Evolutionary conservation across 2,329 filamentous ascomycete genomes (phyloP).

Genomic region (Nannizzia gypsea): DNA sequence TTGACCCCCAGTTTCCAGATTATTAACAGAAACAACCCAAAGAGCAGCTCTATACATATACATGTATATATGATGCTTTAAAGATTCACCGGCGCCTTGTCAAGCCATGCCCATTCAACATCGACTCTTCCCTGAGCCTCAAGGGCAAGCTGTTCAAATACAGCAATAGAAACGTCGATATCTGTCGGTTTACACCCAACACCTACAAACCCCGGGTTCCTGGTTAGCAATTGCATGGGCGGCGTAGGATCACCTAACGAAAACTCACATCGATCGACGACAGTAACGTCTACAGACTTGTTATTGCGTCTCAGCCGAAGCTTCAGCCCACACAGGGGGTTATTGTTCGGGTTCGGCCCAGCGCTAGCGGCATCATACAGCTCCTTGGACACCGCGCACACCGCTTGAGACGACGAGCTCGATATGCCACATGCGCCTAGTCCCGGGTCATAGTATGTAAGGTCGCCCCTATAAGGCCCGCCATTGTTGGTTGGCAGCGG

Average conservation of each 20-base stretch:
- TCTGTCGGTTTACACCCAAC: constrained; percentile 39
- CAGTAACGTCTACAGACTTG: constrained; percentile 48
- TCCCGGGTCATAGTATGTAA: constrained; percentile 57
- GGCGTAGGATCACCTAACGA: neutral
- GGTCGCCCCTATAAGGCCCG: constrained; percentile 47
- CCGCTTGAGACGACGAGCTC: constrained; percentile 43
- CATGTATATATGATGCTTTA: no score
- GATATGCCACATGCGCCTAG: constrained; percentile 58
- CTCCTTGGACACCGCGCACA: constrained; percentile 56
- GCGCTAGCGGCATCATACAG: constrained; percentile 50
- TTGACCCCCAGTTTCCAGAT: constrained; percentile 33
- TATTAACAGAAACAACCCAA: constrained; percentile 20
- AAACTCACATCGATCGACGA: constrained; percentile 54
- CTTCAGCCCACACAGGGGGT: constrained; percentile 55
- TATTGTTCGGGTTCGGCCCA: constrained; percentile 48
- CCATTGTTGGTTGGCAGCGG: constrained; percentile 41
- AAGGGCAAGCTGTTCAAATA: constrained; percentile 39
- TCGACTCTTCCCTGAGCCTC: constrained; percentile 36
- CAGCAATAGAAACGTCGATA: constrained; percentile 39
- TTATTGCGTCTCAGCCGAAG: constrained; percentile 50
- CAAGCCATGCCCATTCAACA: constrained; percentile 42
- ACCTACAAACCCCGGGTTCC: constrained; percentile 19
- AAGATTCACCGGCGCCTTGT: constrained; percentile 23
- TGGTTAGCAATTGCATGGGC: constrained; percentile 9
- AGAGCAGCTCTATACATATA: no score